Evolutionary conservation across 1,139 yeast genomes (phyloP), one percentile per base, ranked within the genome.

Genomic region (Williopsis jadinii): DNA sequence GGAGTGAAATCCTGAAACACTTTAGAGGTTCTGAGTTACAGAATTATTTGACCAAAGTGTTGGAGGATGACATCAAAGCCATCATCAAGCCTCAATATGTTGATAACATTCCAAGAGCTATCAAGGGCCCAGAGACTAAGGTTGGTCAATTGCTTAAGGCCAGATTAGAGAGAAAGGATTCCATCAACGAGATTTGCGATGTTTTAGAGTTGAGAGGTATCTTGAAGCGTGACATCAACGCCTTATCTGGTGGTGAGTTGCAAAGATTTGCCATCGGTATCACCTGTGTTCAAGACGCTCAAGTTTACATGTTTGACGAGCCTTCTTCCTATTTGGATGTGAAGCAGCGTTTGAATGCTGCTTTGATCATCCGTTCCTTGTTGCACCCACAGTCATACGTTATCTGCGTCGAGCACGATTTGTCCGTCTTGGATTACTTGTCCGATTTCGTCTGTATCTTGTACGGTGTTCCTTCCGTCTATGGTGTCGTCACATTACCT

Each of bases 251-350:
- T 80, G 98, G 98, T 64, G 98, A 92, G 68, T 75, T 92, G 63
- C 98, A 92, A 71, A 83, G 98, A 71, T 92, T 92, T 63, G 97
- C 98, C 38, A 83, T 92, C 62, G 98, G 94, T 56, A 82, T 92
- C 87, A 85, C 97, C 14, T 87, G 96, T 72, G 90, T 90, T 37
- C 97, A 92, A 68, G 73, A 71, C 31, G 97, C 97, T 44, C 86
- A 88, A 57, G 97, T 92, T 38, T 92, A 92, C 68, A 92, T 92
- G 98, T 92, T 92, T 65, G 98, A 92, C 70, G 98, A 92, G 71
- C 98, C 98, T 40, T 90, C 97, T 27, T 92, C 98, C 11, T 92
- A 92, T 68, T 72, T 92, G 65, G 98, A 92, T 75, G 97, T 92
- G 52, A 92, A 92, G 69, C 98, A 92, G 70, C 92, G 98, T 79